phyloP scores from a whole-genome alignment of 129 eudicot genomes.

The carrot (Daucus carota) region DNA sequence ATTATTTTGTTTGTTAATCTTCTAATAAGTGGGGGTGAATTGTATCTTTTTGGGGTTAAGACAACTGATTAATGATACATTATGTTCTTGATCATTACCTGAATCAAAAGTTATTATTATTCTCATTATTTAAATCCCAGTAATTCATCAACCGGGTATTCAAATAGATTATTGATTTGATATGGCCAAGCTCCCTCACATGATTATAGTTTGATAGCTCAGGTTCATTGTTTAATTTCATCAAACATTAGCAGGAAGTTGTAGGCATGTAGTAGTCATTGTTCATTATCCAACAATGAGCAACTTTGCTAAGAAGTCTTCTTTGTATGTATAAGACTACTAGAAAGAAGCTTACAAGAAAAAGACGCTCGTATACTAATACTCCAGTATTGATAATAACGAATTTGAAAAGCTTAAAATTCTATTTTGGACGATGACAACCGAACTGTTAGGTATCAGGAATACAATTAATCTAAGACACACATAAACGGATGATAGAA shows the following conservation, averaged over 20 bases:
- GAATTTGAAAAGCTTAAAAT: too few species aligned
- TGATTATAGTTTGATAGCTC: conserved; percentile 72
- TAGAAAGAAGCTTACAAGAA: not conserved
- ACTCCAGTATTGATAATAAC: too few species aligned
- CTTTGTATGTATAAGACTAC: not conserved
- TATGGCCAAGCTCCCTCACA: conserved; percentile 96
- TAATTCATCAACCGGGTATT: too few species aligned
- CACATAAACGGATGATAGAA: too few species aligned
- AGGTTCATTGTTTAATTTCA: conserved; percentile 78
- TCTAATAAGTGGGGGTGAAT: not conserved
- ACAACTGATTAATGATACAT: not conserved
- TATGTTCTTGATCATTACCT: not conserved
- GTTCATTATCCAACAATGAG: not conserved
- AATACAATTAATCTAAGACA: too few species aligned
- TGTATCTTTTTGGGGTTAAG: not conserved
- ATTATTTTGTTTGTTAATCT: not conserved
- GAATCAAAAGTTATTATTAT: conserved; percentile 16
- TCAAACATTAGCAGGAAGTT: not conserved
- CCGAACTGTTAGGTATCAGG: too few species aligned
- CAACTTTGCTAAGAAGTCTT: not conserved
- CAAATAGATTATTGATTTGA: conserved; percentile 69
- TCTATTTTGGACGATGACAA: too few species aligned
- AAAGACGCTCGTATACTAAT: too few species aligned
- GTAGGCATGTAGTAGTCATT: not conserved
- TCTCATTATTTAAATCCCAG: too few species aligned